Conservation (phyloP, 2,329 filamentous ascomycete genomes). For the Colletotrichum cordylinicola region DNA sequence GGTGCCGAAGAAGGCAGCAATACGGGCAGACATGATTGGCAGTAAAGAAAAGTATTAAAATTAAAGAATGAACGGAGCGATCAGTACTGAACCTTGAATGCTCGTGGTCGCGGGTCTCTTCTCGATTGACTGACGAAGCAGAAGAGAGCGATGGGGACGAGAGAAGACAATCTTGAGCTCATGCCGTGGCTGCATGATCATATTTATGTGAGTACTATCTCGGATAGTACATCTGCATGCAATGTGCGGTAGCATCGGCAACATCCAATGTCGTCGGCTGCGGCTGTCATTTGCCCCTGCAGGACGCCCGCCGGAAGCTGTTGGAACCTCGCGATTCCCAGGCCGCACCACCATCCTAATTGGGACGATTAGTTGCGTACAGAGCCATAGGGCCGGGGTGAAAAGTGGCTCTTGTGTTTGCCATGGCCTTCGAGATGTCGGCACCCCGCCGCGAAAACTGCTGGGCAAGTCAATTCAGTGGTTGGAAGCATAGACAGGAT, state of each 20-base stretch:
- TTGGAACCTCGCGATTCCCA: not conserved
- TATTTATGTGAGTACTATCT: not conserved
- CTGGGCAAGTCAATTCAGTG: not conserved
- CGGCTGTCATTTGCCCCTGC: not conserved
- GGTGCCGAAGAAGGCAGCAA: not conserved
- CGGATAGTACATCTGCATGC: not conserved
- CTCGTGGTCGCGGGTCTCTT: not conserved
- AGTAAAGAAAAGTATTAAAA: not conserved
- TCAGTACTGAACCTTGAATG: not conserved
- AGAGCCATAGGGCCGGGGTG: not conserved
- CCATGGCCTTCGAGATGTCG: not conserved
- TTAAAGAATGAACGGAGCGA: not conserved
- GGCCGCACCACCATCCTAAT: not conserved
- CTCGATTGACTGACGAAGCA: not conserved
- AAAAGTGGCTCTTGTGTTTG: not conserved
- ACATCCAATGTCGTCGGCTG: not conserved
- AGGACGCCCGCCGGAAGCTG: not conserved
- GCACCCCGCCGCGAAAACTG: not conserved
- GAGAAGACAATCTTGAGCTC: not conserved
- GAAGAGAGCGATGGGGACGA: not conserved
- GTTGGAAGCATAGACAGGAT: not conserved
- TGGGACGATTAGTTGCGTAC: not conserved
- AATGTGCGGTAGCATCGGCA: not conserved
- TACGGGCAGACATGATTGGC: not conserved
- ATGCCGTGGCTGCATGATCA: not conserved